Percentiles rank a stretch among this genome's conserved stretches.
Conservation (phyloP, 2,329 filamentous ascomycete species). For the Stagonosporopsis rhizophila region DNA sequence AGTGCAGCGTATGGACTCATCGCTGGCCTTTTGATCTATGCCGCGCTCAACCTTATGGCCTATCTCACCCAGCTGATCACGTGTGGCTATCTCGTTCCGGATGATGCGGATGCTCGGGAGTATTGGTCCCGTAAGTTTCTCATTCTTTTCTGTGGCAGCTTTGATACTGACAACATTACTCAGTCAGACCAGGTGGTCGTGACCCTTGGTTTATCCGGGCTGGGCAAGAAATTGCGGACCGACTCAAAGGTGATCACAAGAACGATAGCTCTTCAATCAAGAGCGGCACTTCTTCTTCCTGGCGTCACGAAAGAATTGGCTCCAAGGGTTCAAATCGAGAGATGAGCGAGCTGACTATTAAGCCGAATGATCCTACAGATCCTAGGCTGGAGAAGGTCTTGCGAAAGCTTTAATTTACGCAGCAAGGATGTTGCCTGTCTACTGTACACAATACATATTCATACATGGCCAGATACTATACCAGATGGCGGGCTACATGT, state of each 20-base stretch:
- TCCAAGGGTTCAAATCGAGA: constrained; percentile 41
- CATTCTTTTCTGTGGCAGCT: background rate
- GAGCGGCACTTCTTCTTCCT: constrained; percentile 32
- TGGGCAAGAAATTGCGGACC: constrained; percentile 32
- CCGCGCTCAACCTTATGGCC: constrained; percentile 73
- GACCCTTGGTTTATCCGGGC: constrained; percentile 46
- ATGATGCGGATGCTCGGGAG: constrained; percentile 77
- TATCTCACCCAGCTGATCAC: constrained; percentile 72
- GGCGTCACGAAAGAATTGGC: constrained; percentile 33
- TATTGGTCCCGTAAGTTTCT: constrained; percentile 74
- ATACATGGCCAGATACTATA: background rate
- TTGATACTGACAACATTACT: constrained; percentile 21
- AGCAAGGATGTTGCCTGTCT: constrained; percentile 2
- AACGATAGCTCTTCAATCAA: constrained; percentile 33
- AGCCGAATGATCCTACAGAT: constrained; percentile 32
- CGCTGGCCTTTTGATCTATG: constrained; percentile 78
- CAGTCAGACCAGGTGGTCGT: constrained; percentile 43
- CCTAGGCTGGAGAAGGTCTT: constrained; percentile 42
- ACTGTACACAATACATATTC: constrained; percentile 4
- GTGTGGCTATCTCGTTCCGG: constrained; percentile 73
- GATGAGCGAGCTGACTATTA: constrained; percentile 37
- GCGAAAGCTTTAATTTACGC: constrained; percentile 5
- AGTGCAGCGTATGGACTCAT: constrained; percentile 88
- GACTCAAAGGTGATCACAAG: constrained; percentile 25
- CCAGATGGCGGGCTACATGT: background rate